Evolutionary conservation across 805 yeast species (phyloP), one percentile per base, ranked within the genome.

Genomic region (Candida arabinofermentans): DNA sequence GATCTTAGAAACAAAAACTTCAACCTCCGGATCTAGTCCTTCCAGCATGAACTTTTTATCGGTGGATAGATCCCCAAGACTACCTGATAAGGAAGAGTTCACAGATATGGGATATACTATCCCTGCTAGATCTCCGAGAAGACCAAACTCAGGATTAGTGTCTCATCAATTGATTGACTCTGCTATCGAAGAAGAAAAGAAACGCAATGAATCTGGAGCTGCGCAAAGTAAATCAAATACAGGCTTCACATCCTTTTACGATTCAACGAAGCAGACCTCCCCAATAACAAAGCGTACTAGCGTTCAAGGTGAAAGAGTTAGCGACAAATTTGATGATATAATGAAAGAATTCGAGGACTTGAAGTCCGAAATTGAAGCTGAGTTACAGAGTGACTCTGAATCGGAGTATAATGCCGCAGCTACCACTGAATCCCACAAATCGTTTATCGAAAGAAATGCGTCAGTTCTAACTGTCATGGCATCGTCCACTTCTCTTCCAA

Each of bases 261-360:
- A 8, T 3, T 38, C 43, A 31, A 44, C 48, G 5, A 37, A 23
- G 14, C 17, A 26, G 5, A 12, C 16, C 10, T 9, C 26, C 8
- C 8, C 34, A 32, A 33, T 9, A 27, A 33, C 24, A 8, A 34
- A 17, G 18, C 21, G 34, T 16, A 9, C 19, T 27, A 31, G 46
- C 26, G 17, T 41, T 6, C 34, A 42, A 10, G 32, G 45, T 18
- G 49, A 47, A 14, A 43, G 51, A 27, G 49, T 58, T 5, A 52
- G 55, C 35, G 55, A 50, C 2, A 54, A 55, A 35, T 49, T 63
- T 22, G 64, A 62, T 40, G 58, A 57, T 34, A 53, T 59, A 12
- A 63, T 61, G 59, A 57, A 52, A 38, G 62, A 63, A 37, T 61
- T 61, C 34, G 63, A 60, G 34, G 53, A 53, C 34, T 37, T 62